Evolutionary conservation across 345 rosid genomes (phyloP).

Genomic region (Sapria himalayana): DNA sequence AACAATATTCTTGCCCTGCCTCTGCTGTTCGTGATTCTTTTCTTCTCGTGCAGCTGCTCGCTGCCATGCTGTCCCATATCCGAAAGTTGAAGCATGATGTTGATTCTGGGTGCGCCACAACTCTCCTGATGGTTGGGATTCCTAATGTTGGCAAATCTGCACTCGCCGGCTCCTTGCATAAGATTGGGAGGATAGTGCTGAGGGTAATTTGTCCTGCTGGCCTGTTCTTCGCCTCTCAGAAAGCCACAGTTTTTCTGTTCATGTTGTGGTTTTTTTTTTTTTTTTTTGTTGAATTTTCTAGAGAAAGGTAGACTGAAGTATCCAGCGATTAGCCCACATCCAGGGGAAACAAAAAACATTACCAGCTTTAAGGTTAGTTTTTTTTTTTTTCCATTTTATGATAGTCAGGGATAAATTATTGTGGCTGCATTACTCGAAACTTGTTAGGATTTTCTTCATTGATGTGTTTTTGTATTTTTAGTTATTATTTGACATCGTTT

Average conservation of each 20-base stretch:
- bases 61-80: conserved; percentile 47
- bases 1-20: too few relatives aligned
- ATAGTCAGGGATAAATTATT: too few relatives aligned
- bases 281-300: too few relatives aligned
- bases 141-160: conserved; percentile 89
- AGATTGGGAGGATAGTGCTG: conserved; percentile 67
- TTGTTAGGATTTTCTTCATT: background rate
- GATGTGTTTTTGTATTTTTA: background rate
- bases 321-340: conserved; percentile 47
- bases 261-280: background rate
- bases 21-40: too few relatives aligned
- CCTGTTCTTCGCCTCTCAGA: background rate
- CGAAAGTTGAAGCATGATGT: conserved; percentile 32
- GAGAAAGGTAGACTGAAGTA: conserved; percentile 78
- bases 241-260: background rate
- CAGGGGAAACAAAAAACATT: conserved; percentile 72
- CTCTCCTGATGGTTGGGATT: conserved; percentile 56
- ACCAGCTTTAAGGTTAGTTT: conserved; percentile 63
- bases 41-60: conserved; percentile 37
- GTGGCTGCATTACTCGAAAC: too few relatives aligned
- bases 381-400: background rate
- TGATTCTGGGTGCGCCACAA: conserved; percentile 21
- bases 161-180: conserved; percentile 61
- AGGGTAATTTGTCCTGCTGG: conserved; percentile 19
- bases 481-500: background rate